Evolutionary conservation across 345 rosid species (phyloP).

Genomic region (Rhodamnia argentea): DNA sequence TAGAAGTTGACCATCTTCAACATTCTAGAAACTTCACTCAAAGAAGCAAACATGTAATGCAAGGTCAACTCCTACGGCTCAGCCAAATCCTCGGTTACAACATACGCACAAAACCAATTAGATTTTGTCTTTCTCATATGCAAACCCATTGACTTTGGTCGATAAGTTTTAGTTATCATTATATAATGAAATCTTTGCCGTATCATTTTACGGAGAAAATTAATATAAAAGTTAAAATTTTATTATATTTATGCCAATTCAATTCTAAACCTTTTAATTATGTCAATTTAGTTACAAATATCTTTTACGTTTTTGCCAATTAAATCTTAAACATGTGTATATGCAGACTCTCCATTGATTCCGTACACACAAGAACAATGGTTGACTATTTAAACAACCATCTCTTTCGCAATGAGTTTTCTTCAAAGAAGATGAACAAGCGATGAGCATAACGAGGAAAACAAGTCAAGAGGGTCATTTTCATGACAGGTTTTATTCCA

Average conservation of each 20-base stretch:
- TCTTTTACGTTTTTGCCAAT: too few species aligned
- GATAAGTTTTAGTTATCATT: fast-evolving
- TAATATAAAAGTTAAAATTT: too few species aligned
- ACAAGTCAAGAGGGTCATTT: neutral
- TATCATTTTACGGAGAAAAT: neutral
- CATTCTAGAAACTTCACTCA: neutral
- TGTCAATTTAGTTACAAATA: too few species aligned
- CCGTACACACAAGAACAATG: neutral
- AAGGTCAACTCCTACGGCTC: neutral
- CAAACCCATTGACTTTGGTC: neutral
- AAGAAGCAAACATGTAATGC: neutral
- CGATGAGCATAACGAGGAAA: neutral
- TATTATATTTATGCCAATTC: too few species aligned
- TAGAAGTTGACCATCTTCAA: neutral
- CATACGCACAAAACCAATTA: neutral
- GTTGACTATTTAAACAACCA: neutral
- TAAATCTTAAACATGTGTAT: too few species aligned
- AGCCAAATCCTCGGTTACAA: neutral
- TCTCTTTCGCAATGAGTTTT: neutral
- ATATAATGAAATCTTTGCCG: neutral
- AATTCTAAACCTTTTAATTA: too few species aligned
- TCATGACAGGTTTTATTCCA: neutral
- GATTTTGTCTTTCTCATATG: neutral
- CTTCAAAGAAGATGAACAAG: neutral
- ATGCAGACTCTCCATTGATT: neutral